phyloP scores from a whole-genome alignment of 148 eudicot species.

The Persicaria tinctoria region DNA sequence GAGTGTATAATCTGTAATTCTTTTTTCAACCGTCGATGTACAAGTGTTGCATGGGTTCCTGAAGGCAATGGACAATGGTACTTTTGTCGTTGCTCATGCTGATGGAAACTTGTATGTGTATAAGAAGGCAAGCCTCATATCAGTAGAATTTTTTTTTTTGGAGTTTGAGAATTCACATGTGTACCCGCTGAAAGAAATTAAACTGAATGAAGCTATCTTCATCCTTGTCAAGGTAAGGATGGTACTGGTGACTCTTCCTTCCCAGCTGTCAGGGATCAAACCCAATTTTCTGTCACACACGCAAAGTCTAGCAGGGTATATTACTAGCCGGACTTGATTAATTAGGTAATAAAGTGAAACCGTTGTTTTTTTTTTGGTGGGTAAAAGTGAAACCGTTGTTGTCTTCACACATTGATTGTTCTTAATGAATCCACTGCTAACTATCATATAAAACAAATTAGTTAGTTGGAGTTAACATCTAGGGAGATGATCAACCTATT shows the following conservation, averaged over 20 bases:
- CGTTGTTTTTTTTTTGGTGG: too few species aligned
- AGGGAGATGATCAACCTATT: too few species aligned
- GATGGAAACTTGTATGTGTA: constrained; percentile 85
- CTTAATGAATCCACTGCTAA: too few species aligned
- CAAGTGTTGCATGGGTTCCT: constrained; percentile 86
- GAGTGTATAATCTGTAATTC: background rate
- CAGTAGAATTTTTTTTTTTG: background rate
- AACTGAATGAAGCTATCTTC: constrained; percentile 12
- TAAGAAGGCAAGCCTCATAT: constrained; percentile 62
- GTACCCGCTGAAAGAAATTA: background rate
- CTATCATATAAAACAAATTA: too few species aligned
- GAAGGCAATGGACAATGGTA: constrained; percentile 46
- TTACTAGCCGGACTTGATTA: background rate
- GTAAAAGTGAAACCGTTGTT: too few species aligned
- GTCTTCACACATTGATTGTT: too few species aligned
- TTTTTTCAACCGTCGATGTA: constrained; percentile 59
- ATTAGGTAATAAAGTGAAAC: background rate
- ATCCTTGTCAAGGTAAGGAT: constrained; percentile 53
- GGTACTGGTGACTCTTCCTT: constrained; percentile 77
- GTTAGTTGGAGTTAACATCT: too few species aligned
- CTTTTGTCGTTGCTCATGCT: constrained; percentile 74
- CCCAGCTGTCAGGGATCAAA: constrained; percentile 66
- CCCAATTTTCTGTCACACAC: constrained; percentile 77
- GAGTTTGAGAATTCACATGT: background rate
- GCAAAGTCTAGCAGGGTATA: constrained; percentile 72